A percentile compares a stretch with the other conserved stretches of the same genome.
Conservation (phyloP, 1,284 basidiomycete species). For the Exobasidium rhododendri region DNA sequence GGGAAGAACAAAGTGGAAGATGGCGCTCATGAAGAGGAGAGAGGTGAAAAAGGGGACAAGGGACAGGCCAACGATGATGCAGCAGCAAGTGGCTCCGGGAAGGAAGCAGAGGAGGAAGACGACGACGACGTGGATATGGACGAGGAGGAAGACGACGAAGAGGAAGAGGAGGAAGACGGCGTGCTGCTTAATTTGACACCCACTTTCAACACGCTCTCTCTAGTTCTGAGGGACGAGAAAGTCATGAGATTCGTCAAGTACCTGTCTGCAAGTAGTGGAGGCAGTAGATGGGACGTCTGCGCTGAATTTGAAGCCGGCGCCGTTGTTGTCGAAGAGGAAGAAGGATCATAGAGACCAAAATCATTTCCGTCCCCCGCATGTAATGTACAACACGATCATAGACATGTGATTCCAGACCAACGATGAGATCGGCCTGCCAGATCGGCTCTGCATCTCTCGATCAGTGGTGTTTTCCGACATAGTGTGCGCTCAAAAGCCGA, state of each 20-base stretch:
- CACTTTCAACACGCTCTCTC: slow-evolving; percentile 81
- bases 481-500: too few relatives aligned
- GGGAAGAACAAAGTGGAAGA: slow-evolving; percentile 31
- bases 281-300: slow-evolving; percentile 50
- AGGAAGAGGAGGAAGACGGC: slow-evolving; percentile 68
- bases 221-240: slow-evolving; percentile 74
- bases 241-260: slow-evolving; percentile 66
- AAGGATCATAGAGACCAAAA: background rate
- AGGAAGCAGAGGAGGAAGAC: slow-evolving; percentile 49
- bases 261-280: slow-evolving; percentile 43
- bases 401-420: too few relatives aligned
- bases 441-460: too few relatives aligned
- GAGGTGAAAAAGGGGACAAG: slow-evolving; percentile 41
- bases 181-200: slow-evolving; percentile 86
- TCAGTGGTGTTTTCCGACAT: too few relatives aligned
- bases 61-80: slow-evolving; percentile 50
- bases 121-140: slow-evolving; percentile 55
- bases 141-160: slow-evolving; percentile 51
- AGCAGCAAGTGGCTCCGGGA: slow-evolving; percentile 27
- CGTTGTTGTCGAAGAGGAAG: slow-evolving; percentile 41
- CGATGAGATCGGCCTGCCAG: too few relatives aligned
- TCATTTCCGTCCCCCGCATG: too few relatives aligned
- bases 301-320: slow-evolving; percentile 50
- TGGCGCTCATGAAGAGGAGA: slow-evolving; percentile 31
- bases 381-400: too few relatives aligned